Evolutionary conservation across 176 grass and related monocot genomes (phyloP), one percentile per base, ranked within the genome.

Genomic region (Typha latifolia): DNA sequence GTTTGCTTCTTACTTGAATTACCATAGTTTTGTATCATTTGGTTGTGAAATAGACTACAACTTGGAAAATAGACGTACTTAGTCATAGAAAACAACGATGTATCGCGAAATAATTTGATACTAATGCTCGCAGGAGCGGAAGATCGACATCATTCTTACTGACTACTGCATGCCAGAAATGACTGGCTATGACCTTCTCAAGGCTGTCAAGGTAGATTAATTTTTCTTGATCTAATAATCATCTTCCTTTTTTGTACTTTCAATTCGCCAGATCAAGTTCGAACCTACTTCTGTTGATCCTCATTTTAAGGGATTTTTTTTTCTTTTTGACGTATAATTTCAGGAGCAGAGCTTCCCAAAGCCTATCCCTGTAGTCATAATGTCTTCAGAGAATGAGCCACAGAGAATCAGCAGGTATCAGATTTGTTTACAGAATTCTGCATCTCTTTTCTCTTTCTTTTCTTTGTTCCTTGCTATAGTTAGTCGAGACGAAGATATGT

Each of bases 91-190:
- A 43, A 37, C 24, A 37, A 6, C 7, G 34, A 37, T 37, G 37
- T 43, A 9, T 43, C 37, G 2, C 1, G 37, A 43, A 34, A 56
- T 66, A 43, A 63, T 49, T 79, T 71, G 23, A 49, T 55, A 49
- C 13, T 7, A 15, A 64, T 3, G 49, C 73, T n/a, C 67, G 62
- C 91, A 90, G 95, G 86, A 85, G 48, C 84, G 83, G 80, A 85
- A 83, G 51, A 79, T 99, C 62, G 89, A 99, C 77, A 84, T 99
- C 69, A 84, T 99, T 57, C 89, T 99, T 47, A 99, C 95, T 1
- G 95, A 99, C 72, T 99, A 99, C 49, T 99, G 83, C 73, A 99
- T 99, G 95, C 95, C 95, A 13, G 86, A 90, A 81, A 99, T 99
- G 95, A 90, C 86, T 22, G 95, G 95, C 11, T 94, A 99, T 49